Evolutionary conservation across 1,139 yeast species (phyloP).

Genomic region (Magnusiomyces starmeri): DNA sequence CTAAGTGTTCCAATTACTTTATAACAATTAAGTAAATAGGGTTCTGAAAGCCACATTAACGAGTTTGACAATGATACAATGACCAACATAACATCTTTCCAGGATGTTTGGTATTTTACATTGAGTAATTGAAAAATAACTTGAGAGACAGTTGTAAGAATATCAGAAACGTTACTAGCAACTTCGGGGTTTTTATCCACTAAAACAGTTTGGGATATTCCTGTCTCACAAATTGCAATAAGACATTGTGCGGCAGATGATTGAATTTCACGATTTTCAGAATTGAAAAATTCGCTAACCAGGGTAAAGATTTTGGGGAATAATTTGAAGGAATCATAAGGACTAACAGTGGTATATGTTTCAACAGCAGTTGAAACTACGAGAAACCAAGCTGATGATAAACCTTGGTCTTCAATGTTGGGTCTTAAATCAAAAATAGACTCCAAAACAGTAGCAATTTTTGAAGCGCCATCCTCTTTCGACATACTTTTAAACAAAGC

Average conservation of each 20-base stretch:
- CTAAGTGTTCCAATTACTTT: constrained; percentile 81
- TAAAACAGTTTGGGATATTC: constrained; percentile 7
- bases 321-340: constrained; percentile 48
- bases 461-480: constrained; percentile 49
- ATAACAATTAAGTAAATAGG: constrained; percentile 60
- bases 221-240: constrained; percentile 47
- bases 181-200: constrained; percentile 30
- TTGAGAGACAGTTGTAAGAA: constrained; percentile 47
- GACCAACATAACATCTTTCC: constrained; percentile 66
- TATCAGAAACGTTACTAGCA: constrained; percentile 50
- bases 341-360: constrained; percentile 56
- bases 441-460: constrained; percentile 56
- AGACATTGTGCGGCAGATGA: constrained; percentile 81
- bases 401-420: constrained; percentile 67
- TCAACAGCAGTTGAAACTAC: constrained; percentile 83
- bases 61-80: constrained; percentile 57
- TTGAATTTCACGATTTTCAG: constrained; percentile 62
- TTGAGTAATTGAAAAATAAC: constrained; percentile 50
- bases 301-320: constrained; percentile 52
- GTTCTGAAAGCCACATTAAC: constrained; percentile 61
- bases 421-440: constrained; percentile 78
- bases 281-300: constrained; percentile 53
- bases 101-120: constrained; percentile 70
- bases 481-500: constrained; percentile 73
- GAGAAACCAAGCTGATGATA: constrained; percentile 93